Conservation (phyloP, 805 yeast species). For the Komagataella populi region DNA sequence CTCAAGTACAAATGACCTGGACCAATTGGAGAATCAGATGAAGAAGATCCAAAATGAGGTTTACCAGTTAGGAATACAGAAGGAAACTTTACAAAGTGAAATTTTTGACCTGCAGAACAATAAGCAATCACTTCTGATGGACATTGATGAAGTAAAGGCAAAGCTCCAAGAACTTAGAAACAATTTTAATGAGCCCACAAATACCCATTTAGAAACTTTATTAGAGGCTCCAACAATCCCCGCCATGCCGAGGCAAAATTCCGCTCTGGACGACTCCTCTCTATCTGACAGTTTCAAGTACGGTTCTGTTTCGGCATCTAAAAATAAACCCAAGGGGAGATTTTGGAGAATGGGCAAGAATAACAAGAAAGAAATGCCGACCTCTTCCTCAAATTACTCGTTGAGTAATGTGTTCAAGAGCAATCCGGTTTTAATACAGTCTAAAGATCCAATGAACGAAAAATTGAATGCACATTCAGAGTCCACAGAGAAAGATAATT, state of each 20-base stretch:
- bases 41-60: not conserved
- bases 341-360: constrained; percentile 16
- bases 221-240: not conserved
- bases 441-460: not conserved
- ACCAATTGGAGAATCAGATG: not conserved
- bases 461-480: not conserved
- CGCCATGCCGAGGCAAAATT: not conserved
- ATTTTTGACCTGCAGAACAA: not conserved
- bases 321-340: constrained; percentile 13
- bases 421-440: not conserved
- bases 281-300: not conserved
- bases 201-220: not conserved
- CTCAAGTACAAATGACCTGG: not conserved
- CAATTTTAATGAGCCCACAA: not conserved
- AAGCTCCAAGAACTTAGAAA: not conserved
- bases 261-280: not conserved
- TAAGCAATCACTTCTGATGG: not conserved
- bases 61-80: not conserved
- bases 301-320: not conserved
- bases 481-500: not conserved
- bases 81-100: not conserved
- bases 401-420: not conserved
- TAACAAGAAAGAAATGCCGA: not conserved
- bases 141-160: not conserved
- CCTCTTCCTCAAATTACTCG: not conserved